Evolutionary conservation across 257 asterid species (phyloP).

Genomic region (Sherardia arvensis): DNA sequence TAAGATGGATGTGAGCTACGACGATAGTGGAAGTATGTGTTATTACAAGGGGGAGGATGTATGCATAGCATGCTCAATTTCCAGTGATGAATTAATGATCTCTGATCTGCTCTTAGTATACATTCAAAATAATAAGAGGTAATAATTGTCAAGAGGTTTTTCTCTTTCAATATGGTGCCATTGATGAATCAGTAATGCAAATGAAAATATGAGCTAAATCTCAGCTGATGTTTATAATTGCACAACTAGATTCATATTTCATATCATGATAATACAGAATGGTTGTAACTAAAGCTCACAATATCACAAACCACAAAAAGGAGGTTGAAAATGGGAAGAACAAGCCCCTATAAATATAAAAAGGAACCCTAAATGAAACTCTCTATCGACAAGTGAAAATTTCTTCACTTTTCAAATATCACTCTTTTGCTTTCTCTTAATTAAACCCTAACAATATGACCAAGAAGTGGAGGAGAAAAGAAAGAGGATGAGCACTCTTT

Average conservation of each 20-base stretch:
- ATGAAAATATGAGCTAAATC: too few relatives aligned
- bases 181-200: not conserved
- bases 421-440: slow-evolving; percentile 19
- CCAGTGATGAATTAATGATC: too few relatives aligned
- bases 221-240: too few relatives aligned
- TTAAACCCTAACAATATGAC: slow-evolving; percentile 19
- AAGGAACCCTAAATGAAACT: slow-evolving; percentile 13
- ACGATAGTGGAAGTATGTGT: too few relatives aligned
- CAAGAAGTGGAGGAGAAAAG: slow-evolving; percentile 53
- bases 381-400: slow-evolving; percentile 18
- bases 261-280: slow-evolving; percentile 22
- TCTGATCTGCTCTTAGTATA: too few relatives aligned
- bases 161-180: too few relatives aligned
- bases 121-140: too few relatives aligned
- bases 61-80: too few relatives aligned
- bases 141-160: too few relatives aligned
- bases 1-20: too few relatives aligned
- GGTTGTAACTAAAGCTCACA: slow-evolving; percentile 56
- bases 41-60: too few relatives aligned
- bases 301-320: slow-evolving; percentile 33
- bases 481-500: slow-evolving; percentile 91
- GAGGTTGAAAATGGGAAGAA: slow-evolving; percentile 4
- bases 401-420: slow-evolving; percentile 37
- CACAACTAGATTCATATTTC: slow-evolving; percentile 33
- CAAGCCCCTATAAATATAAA: slow-evolving; percentile 22